These are phyloP conservation scores for Cercospora janseana DNA, from an alignment of 2,329 filamentous ascomycete genomes.

Conservation along the genomic window DNA sequence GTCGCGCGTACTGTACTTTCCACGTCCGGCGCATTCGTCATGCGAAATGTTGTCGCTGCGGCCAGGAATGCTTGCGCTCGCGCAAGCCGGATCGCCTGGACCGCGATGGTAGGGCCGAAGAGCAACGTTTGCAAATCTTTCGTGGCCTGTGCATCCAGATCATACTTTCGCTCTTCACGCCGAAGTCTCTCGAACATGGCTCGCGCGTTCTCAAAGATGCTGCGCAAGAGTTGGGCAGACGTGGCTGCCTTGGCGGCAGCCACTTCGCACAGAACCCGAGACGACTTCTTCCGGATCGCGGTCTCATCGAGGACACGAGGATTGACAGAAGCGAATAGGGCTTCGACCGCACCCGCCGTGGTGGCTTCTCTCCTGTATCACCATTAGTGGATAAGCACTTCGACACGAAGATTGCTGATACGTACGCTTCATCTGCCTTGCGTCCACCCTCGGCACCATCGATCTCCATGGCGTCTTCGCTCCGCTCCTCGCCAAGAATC, in stretches of 20 bases:
- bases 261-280: slow-evolving; percentile 24
- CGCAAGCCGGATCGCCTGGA: slow-evolving; percentile 33
- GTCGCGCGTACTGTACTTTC: slow-evolving; percentile 22
- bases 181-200: slow-evolving; percentile 18
- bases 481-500: slow-evolving; percentile 55
- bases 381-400: slow-evolving; percentile 3
- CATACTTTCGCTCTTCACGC: slow-evolving; percentile 14
- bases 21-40: slow-evolving; percentile 20
- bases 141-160: slow-evolving; percentile 14
- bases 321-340: slow-evolving; percentile 35
- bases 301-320: slow-evolving; percentile 23
- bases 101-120: slow-evolving; percentile 29
- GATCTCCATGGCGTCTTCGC: slow-evolving; percentile 67
- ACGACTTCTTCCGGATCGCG: slow-evolving; percentile 19
- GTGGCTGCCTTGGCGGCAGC: slow-evolving; percentile 22
- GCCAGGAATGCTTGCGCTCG: slow-evolving; percentile 33
- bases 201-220: slow-evolving; percentile 28
- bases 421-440: slow-evolving; percentile 32
- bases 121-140: slow-evolving; percentile 28
- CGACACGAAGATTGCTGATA: slow-evolving; percentile 9
- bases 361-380: slow-evolving; percentile 28
- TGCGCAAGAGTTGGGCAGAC: slow-evolving; percentile 21
- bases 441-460: slow-evolving; percentile 47
- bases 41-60: slow-evolving; percentile 22
- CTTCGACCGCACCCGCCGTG: slow-evolving; percentile 33